A percentile compares a stretch with the other conserved stretches of the same genome.
Conservation (phyloP, 1,284 basidiomycete genomes). For the Schizophyllum commune region DNA sequence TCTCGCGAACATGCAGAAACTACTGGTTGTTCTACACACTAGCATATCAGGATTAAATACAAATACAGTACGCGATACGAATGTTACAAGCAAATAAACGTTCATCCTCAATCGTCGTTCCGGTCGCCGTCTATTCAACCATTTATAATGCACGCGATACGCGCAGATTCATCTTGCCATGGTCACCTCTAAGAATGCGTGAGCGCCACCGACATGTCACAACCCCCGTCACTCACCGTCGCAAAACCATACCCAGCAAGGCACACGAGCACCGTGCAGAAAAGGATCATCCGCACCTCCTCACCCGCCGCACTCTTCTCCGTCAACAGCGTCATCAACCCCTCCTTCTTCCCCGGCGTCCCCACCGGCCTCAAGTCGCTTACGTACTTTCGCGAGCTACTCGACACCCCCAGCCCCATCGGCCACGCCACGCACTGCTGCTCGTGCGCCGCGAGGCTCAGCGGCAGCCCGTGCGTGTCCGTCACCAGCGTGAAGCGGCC, state of each 20-base stretch:
- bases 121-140: no score
- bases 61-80: no score
- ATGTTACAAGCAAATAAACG: no score
- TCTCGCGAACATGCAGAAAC: no score
- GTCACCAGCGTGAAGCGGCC: slow-evolving; percentile 11
- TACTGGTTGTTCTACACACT: no score
- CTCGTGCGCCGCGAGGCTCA: slow-evolving; percentile 28
- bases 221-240: no score
- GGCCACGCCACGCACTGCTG: slow-evolving; percentile 30
- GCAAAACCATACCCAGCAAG: slow-evolving; percentile 27
- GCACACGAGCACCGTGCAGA: slow-evolving; percentile 44
- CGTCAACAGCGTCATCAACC: background rate
- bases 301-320: slow-evolving; percentile 40
- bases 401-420: slow-evolving; percentile 31
- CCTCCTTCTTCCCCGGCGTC: background rate
- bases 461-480: slow-evolving; percentile 21
- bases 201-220: no score
- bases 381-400: slow-evolving; percentile 29
- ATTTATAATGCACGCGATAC: no score
- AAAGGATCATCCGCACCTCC: slow-evolving; percentile 54
- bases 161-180: no score
- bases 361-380: slow-evolving; percentile 40
- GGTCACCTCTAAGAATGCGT: no score
- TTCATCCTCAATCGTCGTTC: no score
- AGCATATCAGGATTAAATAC: no score